Evolutionary conservation across 129 eudicot genomes (phyloP).

Genomic region (Centrapalus pauciflorus): DNA sequence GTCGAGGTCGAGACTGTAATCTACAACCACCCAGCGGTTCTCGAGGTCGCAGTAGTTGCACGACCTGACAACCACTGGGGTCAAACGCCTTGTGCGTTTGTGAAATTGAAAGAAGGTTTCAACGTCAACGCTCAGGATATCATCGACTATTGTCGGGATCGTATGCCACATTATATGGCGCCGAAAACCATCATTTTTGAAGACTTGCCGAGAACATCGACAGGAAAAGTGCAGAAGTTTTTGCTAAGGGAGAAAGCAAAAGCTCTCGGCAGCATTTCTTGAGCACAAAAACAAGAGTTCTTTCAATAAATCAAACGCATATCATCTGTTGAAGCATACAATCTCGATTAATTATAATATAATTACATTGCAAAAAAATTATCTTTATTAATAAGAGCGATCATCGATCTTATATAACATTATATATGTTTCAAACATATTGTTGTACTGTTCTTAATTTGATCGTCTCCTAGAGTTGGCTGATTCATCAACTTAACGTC

Average conservation of each 20-base stretch:
- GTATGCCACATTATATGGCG: conserved; percentile 57
- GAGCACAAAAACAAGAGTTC: no score
- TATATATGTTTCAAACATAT: no score
- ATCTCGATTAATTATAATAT: no score
- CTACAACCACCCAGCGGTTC: conserved; percentile 53
- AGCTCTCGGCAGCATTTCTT: conserved; percentile 29
- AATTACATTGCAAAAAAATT: no score
- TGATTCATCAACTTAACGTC: no score
- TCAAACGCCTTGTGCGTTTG: conserved; percentile 69
- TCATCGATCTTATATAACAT: no score
- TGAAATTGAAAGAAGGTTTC: conserved; percentile 50
- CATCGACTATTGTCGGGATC: conserved; percentile 42
- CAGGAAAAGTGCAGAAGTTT: conserved; percentile 64
- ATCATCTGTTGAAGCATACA: no score
- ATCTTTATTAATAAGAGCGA: no score
- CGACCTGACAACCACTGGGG: conserved; percentile 73
- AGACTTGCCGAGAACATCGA: conserved; percentile 59
- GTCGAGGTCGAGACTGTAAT: conserved; percentile 51
- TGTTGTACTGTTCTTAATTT: no score
- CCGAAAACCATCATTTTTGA: conserved; percentile 53
- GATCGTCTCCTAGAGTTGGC: no score
- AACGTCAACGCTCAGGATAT: conserved; percentile 28
- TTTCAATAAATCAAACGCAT: no score
- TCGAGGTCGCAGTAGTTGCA: conserved; percentile 62
- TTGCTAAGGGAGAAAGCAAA: conserved; percentile 45